A percentile compares a stretch with the other conserved stretches of the same genome.
These are phyloP conservation scores for Citrus sp. DNA, from an alignment of 345 rosid species.

Conservation along the genomic window DNA sequence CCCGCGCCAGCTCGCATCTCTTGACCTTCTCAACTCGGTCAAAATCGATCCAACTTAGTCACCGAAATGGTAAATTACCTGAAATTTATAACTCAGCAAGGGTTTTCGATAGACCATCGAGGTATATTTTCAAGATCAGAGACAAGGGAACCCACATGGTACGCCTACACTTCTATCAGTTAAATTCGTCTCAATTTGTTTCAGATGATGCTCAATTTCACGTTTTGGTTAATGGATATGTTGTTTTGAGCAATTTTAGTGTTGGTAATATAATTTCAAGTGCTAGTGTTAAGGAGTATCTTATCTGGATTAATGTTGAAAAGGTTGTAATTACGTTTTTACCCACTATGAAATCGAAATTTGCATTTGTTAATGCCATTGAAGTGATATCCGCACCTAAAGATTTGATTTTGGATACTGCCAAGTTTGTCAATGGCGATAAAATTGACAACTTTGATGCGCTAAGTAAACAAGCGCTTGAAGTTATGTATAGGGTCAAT, in stretches of 20 bases:
- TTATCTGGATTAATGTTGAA: conserved; percentile 44
- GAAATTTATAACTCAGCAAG: conserved; percentile 65
- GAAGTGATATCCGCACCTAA: conserved; percentile 89
- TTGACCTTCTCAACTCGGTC: conserved; percentile 31
- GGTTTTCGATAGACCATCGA: conserved; percentile 55
- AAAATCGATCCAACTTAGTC: conserved; percentile 29
- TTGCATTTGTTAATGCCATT: conserved; percentile 78
- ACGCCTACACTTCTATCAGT: conserved; percentile 66
- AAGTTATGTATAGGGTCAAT: conserved; percentile 54
- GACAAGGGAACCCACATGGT: conserved; percentile 71
- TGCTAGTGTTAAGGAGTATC: conserved; percentile 61
- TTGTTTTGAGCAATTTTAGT: conserved; percentile 65
- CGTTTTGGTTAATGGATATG: conserved; percentile 65
- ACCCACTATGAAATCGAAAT: conserved; percentile 42
- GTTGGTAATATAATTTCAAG: conserved; percentile 14
- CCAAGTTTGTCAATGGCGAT: conserved; percentile 36
- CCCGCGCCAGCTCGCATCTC: conserved; percentile 22
- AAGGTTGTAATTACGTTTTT: conserved; percentile 55
- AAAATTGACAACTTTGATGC: conserved; percentile 40
- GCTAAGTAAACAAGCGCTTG: conserved; percentile 57
- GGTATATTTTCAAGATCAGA: conserved; percentile 55
- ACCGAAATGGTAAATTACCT: conserved; percentile 28
- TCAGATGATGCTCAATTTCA: conserved; percentile 53
- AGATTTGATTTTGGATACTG: conserved; percentile 66
- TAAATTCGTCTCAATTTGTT: conserved; percentile 41